Percentiles rank a stretch among this genome's conserved stretches.
Evolutionary conservation across 495 filamentous ascomycete genomes (phyloP).

Genomic region (Trichoderma gamsii): DNA sequence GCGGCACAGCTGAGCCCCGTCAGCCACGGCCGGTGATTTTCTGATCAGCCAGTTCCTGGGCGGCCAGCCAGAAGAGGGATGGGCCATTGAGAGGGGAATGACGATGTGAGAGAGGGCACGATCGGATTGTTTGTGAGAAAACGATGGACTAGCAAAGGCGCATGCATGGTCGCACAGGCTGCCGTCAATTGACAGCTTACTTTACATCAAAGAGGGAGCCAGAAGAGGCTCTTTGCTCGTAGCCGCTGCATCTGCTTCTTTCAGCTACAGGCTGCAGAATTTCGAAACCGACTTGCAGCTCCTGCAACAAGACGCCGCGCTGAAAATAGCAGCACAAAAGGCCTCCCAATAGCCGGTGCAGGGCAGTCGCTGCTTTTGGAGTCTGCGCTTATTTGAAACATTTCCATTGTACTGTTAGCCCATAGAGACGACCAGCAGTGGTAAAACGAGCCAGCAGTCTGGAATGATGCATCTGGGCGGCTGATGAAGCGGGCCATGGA

Average conservation of each 20-base stretch:
- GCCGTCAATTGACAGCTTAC: not conserved
- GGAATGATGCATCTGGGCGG: not conserved
- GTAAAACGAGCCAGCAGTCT: not conserved
- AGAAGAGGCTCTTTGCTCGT: not conserved
- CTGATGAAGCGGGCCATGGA: conserved; percentile 6
- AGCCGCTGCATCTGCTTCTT: not conserved
- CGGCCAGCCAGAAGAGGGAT: conserved; percentile 6
- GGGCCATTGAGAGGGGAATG: not conserved
- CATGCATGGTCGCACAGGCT: not conserved
- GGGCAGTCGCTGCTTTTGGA: not conserved
- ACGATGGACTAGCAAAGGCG: not conserved
- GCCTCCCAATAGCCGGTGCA: not conserved
- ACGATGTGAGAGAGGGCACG: not conserved
- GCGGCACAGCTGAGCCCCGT: conserved; percentile 4
- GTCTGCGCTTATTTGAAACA: conserved; percentile 5
- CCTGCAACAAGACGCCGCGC: not conserved
- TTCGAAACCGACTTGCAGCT: not conserved
- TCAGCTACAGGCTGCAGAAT: conserved; percentile 4
- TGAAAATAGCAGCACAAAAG: conserved; percentile 11
- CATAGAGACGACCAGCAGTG: not conserved
- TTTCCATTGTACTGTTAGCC: not conserved
- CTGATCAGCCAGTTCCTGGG: not conserved
- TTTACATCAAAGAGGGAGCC: not conserved
- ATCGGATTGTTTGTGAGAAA: not conserved
- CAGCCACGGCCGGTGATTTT: conserved; percentile 10